Evolutionary conservation across 148 eudicot genomes (phyloP).

Genomic region (Beta vulgaris): DNA sequence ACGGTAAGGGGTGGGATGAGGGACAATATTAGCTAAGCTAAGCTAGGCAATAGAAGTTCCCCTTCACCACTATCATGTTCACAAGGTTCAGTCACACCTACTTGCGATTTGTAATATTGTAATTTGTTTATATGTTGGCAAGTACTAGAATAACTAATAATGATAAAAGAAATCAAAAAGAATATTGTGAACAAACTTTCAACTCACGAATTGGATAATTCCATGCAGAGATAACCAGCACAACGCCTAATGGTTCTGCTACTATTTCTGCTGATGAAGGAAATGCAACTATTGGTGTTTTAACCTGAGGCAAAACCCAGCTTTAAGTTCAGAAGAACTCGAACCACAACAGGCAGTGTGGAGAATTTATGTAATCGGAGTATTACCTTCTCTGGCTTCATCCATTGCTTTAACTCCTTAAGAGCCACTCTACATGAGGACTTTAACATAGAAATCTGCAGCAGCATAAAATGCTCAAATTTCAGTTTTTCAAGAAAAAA

Average conservation of each 20-base stretch:
- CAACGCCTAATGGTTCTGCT: conserved; percentile 62
- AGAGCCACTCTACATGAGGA: conserved; percentile 48
- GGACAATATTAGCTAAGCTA: background rate
- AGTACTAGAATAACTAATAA: background rate
- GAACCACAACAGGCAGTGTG: background rate
- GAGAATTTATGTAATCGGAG: too few relatives aligned
- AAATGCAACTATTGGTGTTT: conserved; percentile 40
- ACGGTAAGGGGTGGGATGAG: too few relatives aligned
- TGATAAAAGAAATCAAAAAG: conserved; percentile 5
- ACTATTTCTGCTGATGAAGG: conserved; percentile 62
- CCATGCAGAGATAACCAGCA: conserved; percentile 72
- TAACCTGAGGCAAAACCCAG: conserved; percentile 38
- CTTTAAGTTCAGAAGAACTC: background rate
- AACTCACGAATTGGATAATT: conserved; percentile 78
- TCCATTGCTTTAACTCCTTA: conserved; percentile 44
- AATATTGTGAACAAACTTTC: background rate
- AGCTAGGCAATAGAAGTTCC: background rate
- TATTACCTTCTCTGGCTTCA: conserved; percentile 52
- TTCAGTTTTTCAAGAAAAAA: background rate
- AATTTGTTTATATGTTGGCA: background rate
- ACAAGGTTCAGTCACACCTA: background rate
- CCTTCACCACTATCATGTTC: background rate
- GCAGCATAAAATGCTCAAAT: background rate
- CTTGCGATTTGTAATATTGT: background rate
- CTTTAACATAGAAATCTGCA: conserved; percentile 21